Evolutionary conservation across 2,329 filamentous ascomycete species (phyloP), one percentile per base, ranked within the genome.

Genomic region (Aspergillus aculeatinus): DNA sequence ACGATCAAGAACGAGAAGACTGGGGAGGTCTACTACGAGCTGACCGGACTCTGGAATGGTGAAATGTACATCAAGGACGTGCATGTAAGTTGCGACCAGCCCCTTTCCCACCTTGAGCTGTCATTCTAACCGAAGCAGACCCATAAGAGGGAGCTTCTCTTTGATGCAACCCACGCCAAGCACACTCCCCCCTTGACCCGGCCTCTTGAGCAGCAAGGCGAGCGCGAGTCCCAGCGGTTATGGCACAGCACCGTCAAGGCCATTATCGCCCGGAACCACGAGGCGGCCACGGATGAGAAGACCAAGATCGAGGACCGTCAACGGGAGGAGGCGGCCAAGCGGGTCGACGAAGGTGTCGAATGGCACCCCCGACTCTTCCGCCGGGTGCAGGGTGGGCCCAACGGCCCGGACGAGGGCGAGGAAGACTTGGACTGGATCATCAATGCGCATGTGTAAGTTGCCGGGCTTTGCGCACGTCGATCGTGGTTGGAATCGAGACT

Each of bases 341-440:
- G 95, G 68, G 85, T 85, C 33, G 89, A 92, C 51, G 87, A 93
- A 11, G 89, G 89, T 12, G 80, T 92, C 7, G 91, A 96, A 64
- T 99, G 95, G 95, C 86, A 87, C 35, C 94, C 95, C 0, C 87
- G 88, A 64, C 83, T 98, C 12, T 99, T 99, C 82, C 85, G 92
- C 61, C 79, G 80, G 51, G 89, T 96, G 11, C 83, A 85, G 49
- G 87, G 87, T 25, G 90, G 88, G 1, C 86, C 87, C 1, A 89
- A 88, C 33, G 88, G 87, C 1, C 73, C 83, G 4, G 90, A 95
- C 64, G 88, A 94, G 72, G 91, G 90, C 29, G 90, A 96, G 74
- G 92, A 96, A 72, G 91, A 91, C 65, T 80, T 99, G 31, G 95
- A 98, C 76, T 99, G 92, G 91, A 93, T 98, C 70, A 90, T 99